Base-by-base conservation (phyloP, 345 rosid species). In the Syzygium jambos region DNA sequence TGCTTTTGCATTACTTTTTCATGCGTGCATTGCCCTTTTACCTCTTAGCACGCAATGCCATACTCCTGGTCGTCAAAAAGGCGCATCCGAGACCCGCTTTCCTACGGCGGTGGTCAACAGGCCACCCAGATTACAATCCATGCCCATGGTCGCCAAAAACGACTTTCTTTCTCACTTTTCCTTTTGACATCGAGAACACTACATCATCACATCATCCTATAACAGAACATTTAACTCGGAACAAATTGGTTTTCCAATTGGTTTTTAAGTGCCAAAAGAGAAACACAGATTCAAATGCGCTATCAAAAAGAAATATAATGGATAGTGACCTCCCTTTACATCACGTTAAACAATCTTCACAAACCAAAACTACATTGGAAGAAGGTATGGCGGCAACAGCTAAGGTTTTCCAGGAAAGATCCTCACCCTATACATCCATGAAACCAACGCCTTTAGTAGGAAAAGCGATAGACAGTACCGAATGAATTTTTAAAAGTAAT, bases 401-500 rank as follows among this genome's bases (percentile, higher is more conserved):
- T 41, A 41, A 25, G 85, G 52, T 86, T 56, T 52, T 85, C 85
- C 85, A 38, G 82, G 82, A 73, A 49, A 84, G 83, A 59, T n/a
- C 51, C 30, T 14, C 51, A 51, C 6, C 85, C 85, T 78, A 54
- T 85, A 85, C 85, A 86, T 22, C 73, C 55, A 16, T 59, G 30
- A 88, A 73, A 73, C 82, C 25, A 27, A 38, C 6, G 82, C 82
- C 82, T 34, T 17, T 25, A 38, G 82, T 73, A 38, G 82, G 21
- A 73, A 21, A 73, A 73, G 7, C 82, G 27, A 73, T 19, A 73
- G 82, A 73, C 82, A 73, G 49, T 73, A 73, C 49, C 82, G 49
- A 73, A 73, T 38, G 82, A 73, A 73, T 73, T 73, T 38, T 73
- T 10, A 86, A 85, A 85, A 73, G 87, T 87, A 87, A 59, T 84